These are phyloP conservation scores for Myriosclerotinia duriaeana DNA, from an alignment of 2,329 filamentous ascomycete genomes.

Conservation along the genomic window DNA sequence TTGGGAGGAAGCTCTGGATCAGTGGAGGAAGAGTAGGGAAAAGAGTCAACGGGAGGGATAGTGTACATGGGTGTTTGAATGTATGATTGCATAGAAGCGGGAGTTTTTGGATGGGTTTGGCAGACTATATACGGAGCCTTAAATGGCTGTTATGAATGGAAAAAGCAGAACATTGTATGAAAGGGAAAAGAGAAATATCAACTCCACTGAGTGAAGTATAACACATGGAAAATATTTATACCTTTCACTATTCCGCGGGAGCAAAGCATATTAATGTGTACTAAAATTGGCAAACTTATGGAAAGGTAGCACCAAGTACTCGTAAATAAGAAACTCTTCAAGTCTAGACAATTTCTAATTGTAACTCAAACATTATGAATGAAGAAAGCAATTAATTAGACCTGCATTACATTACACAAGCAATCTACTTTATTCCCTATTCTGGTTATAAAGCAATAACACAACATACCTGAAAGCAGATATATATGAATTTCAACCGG, in stretches of 20 bases:
- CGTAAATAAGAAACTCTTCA: background rate
- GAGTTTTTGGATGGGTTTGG: conserved; percentile 11
- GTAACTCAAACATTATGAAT: background rate
- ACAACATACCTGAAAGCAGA: conserved; percentile 8
- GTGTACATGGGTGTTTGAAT: conserved; percentile 1
- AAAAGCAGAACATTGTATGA: background rate
- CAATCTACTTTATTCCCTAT: background rate
- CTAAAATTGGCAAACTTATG: too few relatives aligned
- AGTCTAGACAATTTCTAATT: background rate
- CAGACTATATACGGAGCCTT: conserved; percentile 6
- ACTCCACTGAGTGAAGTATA: background rate
- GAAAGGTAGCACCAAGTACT: too few relatives aligned
- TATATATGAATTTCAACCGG: background rate
- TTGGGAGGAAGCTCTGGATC: conserved; percentile 65
- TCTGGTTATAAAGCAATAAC: background rate
- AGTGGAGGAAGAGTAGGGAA: conserved; percentile 52
- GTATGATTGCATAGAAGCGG: conserved; percentile 17
- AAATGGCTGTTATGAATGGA: background rate
- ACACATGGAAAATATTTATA: background rate
- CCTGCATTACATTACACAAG: conserved; percentile 4
- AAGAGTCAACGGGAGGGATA: conserved; percentile 9
- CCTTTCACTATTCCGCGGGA: background rate
- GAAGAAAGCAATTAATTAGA: conserved; percentile 8
- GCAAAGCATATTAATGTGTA: background rate
- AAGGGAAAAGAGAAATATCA: conserved; percentile 6